These are phyloP conservation scores for Diutina ranongensis DNA, from an alignment of 1,139 yeast genomes.

Conservation along the genomic window DNA sequence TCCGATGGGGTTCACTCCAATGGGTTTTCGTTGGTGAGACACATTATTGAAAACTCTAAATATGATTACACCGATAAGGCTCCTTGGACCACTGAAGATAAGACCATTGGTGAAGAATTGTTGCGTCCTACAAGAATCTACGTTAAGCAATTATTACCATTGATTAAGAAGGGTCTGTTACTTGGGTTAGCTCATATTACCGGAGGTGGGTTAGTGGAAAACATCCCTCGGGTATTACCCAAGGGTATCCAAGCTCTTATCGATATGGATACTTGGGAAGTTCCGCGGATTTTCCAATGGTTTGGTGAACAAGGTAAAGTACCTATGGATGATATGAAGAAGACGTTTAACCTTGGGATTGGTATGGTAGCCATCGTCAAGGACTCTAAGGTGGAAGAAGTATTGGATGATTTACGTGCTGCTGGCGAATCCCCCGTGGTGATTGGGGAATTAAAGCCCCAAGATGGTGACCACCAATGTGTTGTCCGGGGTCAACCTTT, in stretches of 20 bases:
- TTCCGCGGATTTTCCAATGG: constrained; percentile 89
- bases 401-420: constrained; percentile 38
- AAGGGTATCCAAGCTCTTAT: constrained; percentile 65
- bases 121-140: constrained; percentile 88
- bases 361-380: constrained; percentile 92
- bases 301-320: constrained; percentile 86
- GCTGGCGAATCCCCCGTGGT: constrained; percentile 69
- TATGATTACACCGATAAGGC: constrained; percentile 61
- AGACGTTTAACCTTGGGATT: constrained; percentile 91
- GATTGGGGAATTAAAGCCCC: constrained; percentile 61
- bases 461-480: constrained; percentile 1
- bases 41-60: constrained; percentile 62
- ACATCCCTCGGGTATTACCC: constrained; percentile 92
- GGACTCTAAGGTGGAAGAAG: constrained; percentile 46
- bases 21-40: constrained; percentile 94
- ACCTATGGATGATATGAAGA: constrained; percentile 71
- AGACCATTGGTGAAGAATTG: constrained; percentile 76
- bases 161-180: constrained; percentile 54
- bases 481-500: constrained; percentile 3
- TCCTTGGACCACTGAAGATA: constrained; percentile 67
- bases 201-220: constrained; percentile 96
- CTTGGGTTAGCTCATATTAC: constrained; percentile 95
- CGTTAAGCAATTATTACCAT: constrained; percentile 78
- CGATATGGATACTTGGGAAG: constrained; percentile 71
- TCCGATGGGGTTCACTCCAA: constrained; percentile 95